phyloP scores from a whole-genome alignment of 169 alveolate species.

The Plasmodium knowlesi region DNA sequence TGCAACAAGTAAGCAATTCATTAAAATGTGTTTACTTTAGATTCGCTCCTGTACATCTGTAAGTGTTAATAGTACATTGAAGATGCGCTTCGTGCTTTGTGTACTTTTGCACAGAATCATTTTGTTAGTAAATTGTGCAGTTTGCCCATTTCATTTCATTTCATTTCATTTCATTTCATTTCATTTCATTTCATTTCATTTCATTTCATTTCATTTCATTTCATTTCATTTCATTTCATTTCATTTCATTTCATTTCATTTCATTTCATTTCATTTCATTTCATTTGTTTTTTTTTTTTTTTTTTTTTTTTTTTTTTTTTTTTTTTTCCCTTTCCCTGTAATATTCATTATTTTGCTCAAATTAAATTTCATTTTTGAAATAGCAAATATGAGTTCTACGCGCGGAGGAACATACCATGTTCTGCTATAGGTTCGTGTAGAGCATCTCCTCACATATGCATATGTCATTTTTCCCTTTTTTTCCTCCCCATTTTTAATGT shows the following conservation, averaged over 20 bases:
- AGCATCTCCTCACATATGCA: not conserved
- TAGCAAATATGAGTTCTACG: not conserved
- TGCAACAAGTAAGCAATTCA: slow-evolving; percentile 17
- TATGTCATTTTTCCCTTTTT: not conserved
- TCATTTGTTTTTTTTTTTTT: not conserved
- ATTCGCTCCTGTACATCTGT: not conserved
- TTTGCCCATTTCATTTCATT: not conserved
- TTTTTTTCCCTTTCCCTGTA: not conserved
- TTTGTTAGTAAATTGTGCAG: not conserved
- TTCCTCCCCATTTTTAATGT: slow-evolving; percentile 1
- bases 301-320: not conserved
- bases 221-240: too few species aligned
- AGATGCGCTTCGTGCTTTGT: not conserved
- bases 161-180: not conserved
- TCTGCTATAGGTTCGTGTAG: not conserved
- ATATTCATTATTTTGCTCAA: not conserved
- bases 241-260: not conserved
- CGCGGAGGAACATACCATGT: not conserved
- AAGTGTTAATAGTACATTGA: not conserved
- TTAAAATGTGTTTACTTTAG: slow-evolving; percentile 8
- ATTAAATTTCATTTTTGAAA: not conserved
- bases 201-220: not conserved
- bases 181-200: too few species aligned
- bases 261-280: not conserved
- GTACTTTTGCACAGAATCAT: not conserved